phyloP scores from a whole-genome alignment of 345 rosid species.

The Sisymbrium irio region DNA sequence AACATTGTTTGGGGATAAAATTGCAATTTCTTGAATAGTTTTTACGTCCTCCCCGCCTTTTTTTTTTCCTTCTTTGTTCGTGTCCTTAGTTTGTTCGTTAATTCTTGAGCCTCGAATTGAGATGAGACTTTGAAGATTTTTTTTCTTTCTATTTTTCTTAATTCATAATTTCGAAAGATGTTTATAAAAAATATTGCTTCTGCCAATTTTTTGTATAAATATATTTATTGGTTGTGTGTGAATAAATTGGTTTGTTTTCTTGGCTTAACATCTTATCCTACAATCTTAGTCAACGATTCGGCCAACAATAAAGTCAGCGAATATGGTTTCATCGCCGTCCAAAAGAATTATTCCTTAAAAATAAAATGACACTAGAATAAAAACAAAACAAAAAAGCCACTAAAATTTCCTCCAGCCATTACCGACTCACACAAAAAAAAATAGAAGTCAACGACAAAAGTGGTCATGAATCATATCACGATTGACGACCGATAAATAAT shows the following conservation, averaged over 20 bases:
- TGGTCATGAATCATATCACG: not conserved
- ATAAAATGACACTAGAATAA: not conserved
- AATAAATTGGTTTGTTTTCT: conserved; percentile 13
- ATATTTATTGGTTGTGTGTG: conserved; percentile 25
- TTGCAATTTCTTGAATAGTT: conserved; percentile 18
- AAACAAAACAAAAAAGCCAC: not conserved
- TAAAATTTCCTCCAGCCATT: too few species aligned
- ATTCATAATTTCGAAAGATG: conserved; percentile 8
- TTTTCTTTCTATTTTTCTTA: not conserved
- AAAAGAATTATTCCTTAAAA: not conserved
- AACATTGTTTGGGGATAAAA: conserved; percentile 26
- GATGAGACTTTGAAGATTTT: conserved; percentile 20
- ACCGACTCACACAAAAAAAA: too few species aligned
- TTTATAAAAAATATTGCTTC: conserved; percentile 9
- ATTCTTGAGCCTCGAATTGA: conserved; percentile 38
- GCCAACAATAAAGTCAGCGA: not conserved
- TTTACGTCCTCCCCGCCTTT: not conserved
- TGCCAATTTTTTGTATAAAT: conserved; percentile 20
- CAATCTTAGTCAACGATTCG: not conserved
- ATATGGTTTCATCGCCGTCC: conserved; percentile 7
- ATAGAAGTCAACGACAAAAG: conserved; percentile 21
- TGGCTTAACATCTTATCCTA: not conserved
- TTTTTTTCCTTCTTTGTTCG: not conserved
- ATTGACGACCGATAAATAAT: not conserved
- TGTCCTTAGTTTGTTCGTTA: conserved; percentile 19